These are phyloP conservation scores for Daldinia eschscholtzii DNA, from an alignment of 2,329 filamentous ascomycete genomes.

Conservation along the genomic window DNA sequence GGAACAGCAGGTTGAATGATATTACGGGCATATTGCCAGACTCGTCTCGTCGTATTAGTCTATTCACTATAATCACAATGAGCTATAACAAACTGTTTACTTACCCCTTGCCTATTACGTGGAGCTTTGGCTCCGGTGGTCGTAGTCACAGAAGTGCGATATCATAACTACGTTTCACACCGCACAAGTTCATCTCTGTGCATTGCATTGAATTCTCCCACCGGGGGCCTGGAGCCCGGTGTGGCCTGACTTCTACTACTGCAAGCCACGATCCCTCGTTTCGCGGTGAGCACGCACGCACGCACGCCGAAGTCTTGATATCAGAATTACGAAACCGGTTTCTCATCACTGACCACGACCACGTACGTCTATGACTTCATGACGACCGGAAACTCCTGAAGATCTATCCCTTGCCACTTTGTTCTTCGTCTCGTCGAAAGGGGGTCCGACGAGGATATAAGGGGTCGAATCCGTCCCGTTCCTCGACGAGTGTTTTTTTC, in stretches of 20 bases:
- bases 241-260: not conserved
- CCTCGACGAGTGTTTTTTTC: not conserved
- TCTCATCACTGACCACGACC: conserved; percentile 4
- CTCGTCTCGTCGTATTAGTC: not conserved
- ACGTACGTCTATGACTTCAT: conserved; percentile 33
- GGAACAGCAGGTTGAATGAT: not conserved
- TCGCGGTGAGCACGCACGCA: not conserved
- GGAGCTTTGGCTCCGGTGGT: conserved; percentile 15
- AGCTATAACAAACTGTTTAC: not conserved
- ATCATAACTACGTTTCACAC: conserved; percentile 15
- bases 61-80: not conserved
- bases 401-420: not conserved
- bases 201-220: too few species aligned
- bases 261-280: conserved; percentile 17
- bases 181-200: not conserved
- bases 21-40: not conserved
- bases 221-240: not conserved
- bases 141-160: conserved; percentile 8
- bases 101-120: conserved; percentile 5
- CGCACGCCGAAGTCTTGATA: conserved; percentile 26
- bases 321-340: conserved; percentile 36
- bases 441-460: conserved; percentile 22
- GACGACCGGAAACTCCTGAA: not conserved
- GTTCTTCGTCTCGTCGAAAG: too few species aligned
- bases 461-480: not conserved